phyloP scores from a whole-genome alignment of 805 yeast species.

The Kuraishia piskuri region DNA sequence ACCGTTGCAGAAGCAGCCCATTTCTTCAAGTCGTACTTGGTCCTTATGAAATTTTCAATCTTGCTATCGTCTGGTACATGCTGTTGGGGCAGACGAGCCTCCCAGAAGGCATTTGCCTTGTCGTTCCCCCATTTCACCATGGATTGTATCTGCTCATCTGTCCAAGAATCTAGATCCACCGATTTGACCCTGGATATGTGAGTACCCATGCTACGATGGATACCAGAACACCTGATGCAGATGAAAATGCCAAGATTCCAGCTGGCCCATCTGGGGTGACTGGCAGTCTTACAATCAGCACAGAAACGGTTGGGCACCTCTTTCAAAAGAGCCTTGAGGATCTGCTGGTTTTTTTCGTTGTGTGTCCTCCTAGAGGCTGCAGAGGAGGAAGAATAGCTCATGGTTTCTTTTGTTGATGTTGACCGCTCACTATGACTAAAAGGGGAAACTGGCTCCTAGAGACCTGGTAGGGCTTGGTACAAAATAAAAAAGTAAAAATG shows the following conservation, averaged over 20 bases:
- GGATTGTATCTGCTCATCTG: conserved; percentile 78
- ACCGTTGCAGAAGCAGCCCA: conserved; percentile 59
- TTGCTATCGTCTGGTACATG: conserved; percentile 79
- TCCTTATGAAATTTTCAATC: conserved; percentile 82
- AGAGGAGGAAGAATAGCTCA: conserved; percentile 1
- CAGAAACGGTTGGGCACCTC: conserved; percentile 75
- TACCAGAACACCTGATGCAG: conserved; percentile 93
- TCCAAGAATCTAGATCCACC: conserved; percentile 94
- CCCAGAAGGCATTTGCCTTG: conserved; percentile 79
- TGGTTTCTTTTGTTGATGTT: background rate
- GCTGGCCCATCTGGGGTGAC: conserved; percentile 96
- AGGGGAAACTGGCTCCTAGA: background rate
- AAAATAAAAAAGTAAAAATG: background rate
- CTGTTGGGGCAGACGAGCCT: conserved; percentile 57
- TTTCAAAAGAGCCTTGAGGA: conserved; percentile 63
- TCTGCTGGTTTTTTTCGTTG: conserved; percentile 53
- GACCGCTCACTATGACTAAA: background rate
- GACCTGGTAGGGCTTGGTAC: background rate
- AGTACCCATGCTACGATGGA: conserved; percentile 92
- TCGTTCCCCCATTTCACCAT: conserved; percentile 85
- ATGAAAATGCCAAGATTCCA: conserved; percentile 92
- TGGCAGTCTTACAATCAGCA: conserved; percentile 84
- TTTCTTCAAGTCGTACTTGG: conserved; percentile 84
- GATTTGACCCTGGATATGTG: conserved; percentile 90
- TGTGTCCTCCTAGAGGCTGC: conserved; percentile 4